These are phyloP conservation scores for Scutellaria barbata DNA, from an alignment of 257 asterid genomes.

Conservation along the genomic window DNA sequence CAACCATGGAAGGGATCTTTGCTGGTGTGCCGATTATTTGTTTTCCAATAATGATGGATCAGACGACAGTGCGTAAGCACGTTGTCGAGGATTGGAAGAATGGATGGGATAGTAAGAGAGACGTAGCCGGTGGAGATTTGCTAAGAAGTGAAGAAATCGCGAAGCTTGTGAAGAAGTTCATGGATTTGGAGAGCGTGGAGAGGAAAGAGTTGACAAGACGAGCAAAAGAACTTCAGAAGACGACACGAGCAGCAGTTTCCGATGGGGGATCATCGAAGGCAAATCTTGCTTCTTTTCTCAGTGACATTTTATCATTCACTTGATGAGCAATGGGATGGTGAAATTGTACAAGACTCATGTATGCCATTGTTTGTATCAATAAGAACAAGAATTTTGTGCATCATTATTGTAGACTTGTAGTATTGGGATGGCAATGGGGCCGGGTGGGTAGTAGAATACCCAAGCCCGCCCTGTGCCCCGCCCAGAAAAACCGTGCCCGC, in stretches of 20 bases:
- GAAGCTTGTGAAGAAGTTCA: conserved; percentile 48
- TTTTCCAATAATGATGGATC: conserved; percentile 61
- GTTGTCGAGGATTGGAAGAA: conserved; percentile 73
- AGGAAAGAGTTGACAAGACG: conserved; percentile 41
- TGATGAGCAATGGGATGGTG: not conserved
- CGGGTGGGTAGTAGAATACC: no score
- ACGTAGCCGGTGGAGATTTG: conserved; percentile 36
- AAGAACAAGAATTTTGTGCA: no score
- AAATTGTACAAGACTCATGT: not conserved
- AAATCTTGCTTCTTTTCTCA: conserved; percentile 42
- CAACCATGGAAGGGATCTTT: conserved; percentile 63
- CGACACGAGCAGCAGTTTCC: conserved; percentile 29
- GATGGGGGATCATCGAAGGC: conserved; percentile 54
- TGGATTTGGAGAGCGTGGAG: conserved; percentile 52
- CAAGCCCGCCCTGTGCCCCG: no score
- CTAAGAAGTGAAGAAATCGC: conserved; percentile 44
- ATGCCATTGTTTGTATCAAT: no score
- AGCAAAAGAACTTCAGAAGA: conserved; percentile 43
- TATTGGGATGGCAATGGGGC: no score
- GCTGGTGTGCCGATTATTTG: conserved; percentile 66
- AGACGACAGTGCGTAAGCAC: conserved; percentile 51
- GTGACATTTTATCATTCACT: conserved; percentile 36
- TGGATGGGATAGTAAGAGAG: conserved; percentile 56
- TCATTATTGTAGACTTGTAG: no score
- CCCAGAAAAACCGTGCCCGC: no score